Base-by-base conservation (phyloP, 2,329 filamentous ascomycete species). In the Xenoacremonium recifei region DNA sequence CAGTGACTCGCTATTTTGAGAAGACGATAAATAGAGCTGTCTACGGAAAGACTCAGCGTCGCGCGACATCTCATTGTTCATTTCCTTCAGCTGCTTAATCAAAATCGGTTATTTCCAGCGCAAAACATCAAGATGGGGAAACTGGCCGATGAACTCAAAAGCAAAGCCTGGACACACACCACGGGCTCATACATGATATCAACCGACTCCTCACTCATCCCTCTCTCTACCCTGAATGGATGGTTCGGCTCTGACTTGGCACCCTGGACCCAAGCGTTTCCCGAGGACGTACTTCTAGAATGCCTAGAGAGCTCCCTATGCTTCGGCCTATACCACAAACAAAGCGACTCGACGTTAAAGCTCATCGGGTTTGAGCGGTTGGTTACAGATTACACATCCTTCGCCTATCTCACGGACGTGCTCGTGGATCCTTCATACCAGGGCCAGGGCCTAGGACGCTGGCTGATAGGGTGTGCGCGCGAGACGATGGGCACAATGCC, bases 331-430 rank as follows among this genome's bases (percentile, higher is more conserved):
- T 84, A 82, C 45, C 20, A 50, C 2, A 34, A 7, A 12, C 29
- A 40, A 11, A 15, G 16, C 21, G 12, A 35, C 11, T 25, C 40
- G 16, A 31, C 37, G 4, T 30, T 42, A 21, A 37, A 47, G 11
- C 41, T 66, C 11, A 45, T 67, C 3, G 65, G 65, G 4, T 50
- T 67, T 20, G 55, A 59, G 3, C 55, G 84, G 13, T 60, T 83
- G 5, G 64, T 87, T 35, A 88, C 84, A 0, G 85, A 88, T 57
- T 73, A 73, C 44, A 69, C 76, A 9, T 84, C 82, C 0, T 80
- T 86, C 50, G 76, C 74, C 3, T 87, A 84, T 20, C 39, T 67
- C 11, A 82, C 82, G 1, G 84, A 87, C 49, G 76, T 86, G 0
- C 87, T 80, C 59, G 65, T 87, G 4, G 57, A 76, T 1, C 67